Evolutionary conservation across 225 moss, liverwort and hornwort species (phyloP).

Genomic region (Antitrichia curtipendula): DNA sequence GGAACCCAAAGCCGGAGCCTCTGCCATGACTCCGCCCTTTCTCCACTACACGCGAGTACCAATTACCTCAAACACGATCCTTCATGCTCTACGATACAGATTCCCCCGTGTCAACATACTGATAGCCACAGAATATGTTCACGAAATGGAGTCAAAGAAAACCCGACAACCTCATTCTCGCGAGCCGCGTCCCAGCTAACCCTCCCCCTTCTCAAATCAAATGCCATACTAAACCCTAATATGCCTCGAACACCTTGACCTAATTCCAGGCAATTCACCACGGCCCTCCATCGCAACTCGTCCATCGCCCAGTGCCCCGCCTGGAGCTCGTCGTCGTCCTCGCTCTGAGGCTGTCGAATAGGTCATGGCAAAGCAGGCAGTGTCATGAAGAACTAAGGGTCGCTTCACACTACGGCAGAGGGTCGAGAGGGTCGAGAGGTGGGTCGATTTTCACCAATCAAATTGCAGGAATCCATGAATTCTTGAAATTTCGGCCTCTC

Average conservation of each 20-base stretch:
- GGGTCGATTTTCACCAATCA: too few species aligned
- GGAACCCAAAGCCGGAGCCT: slow-evolving; percentile 50
- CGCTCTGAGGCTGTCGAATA: neutral
- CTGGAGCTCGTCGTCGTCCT: neutral
- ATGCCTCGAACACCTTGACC: neutral
- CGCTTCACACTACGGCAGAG: too few species aligned
- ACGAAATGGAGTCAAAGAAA: neutral
- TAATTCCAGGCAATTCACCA: neutral
- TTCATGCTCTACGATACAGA: neutral
- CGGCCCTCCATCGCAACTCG: neutral
- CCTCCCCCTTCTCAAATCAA: neutral
- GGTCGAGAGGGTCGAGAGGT: too few species aligned
- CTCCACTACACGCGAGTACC: neutral
- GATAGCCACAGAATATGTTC: neutral
- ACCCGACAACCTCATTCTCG: neutral
- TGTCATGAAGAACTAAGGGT: neutral
- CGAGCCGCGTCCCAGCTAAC: neutral
- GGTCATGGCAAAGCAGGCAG: too few species aligned
- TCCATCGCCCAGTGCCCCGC: neutral
- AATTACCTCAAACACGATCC: neutral
- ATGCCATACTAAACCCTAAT: neutral
- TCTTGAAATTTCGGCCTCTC: too few species aligned
- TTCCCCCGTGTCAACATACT: neutral
- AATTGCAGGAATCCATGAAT: too few species aligned
- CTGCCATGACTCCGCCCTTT: slow-evolving; percentile 53